Evolutionary conservation across 352 stramenopile species (phyloP).

Genomic region (Aphanomyces euteiches): DNA sequence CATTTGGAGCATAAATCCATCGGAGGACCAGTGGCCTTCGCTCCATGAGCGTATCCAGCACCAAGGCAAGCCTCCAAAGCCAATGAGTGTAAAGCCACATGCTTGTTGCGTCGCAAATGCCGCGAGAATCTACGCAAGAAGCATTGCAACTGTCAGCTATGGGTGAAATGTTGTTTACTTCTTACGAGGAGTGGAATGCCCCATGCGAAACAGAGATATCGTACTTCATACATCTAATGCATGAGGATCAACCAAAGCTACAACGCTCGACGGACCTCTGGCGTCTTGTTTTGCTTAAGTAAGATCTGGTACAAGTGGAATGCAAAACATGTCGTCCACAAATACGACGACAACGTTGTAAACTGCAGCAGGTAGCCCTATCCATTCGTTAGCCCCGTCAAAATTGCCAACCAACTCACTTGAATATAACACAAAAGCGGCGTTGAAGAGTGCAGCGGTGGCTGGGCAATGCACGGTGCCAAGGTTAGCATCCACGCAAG

Average conservation of each 20-base stretch:
- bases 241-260: not conserved
- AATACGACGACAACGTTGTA: slow-evolving; percentile 57
- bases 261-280: slow-evolving; percentile 32
- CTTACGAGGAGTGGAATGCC: slow-evolving; percentile 39
- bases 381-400: not conserved
- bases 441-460: slow-evolving; percentile 17
- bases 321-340: slow-evolving; percentile 74
- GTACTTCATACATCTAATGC: slow-evolving; percentile 55
- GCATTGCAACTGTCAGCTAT: no score
- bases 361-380: slow-evolving; percentile 66
- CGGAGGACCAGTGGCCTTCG: slow-evolving; percentile 46
- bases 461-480: slow-evolving; percentile 33
- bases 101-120: slow-evolving; percentile 48
- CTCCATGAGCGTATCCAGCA: slow-evolving; percentile 76
- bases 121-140: slow-evolving; percentile 39
- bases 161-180: no score
- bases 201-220: slow-evolving; percentile 69
- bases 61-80: slow-evolving; percentile 58
- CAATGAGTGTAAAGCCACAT: slow-evolving; percentile 49
- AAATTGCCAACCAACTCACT: slow-evolving; percentile 31
- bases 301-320: slow-evolving; percentile 75
- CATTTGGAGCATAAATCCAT: slow-evolving; percentile 59
- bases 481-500: slow-evolving; percentile 57
- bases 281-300: slow-evolving; percentile 42
- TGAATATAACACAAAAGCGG: slow-evolving; percentile 40